phyloP scores from a whole-genome alignment of 441 rosid genomes.

The Populus hybrid region DNA sequence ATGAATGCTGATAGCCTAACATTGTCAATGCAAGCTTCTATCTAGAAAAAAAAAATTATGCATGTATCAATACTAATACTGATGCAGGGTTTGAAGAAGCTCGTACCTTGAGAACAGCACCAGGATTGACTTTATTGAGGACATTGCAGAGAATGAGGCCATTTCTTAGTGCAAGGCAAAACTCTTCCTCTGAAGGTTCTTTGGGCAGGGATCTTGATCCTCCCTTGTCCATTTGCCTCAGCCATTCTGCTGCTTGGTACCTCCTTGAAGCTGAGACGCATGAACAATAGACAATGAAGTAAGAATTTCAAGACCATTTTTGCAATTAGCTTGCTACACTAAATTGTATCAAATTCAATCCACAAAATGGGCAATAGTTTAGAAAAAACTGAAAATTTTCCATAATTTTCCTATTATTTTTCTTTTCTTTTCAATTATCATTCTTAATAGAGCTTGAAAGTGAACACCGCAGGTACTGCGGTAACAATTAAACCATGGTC shows the following conservation, averaged over 20 bases:
- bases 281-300: not conserved
- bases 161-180: slow-evolving; percentile 71
- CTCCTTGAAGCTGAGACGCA: slow-evolving; percentile 65
- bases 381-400: not conserved
- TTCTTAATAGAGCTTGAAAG: not conserved
- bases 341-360: not conserved
- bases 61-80: not conserved
- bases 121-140: slow-evolving; percentile 95
- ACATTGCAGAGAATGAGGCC: slow-evolving; percentile 98
- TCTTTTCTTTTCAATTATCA: not conserved
- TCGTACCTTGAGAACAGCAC: slow-evolving; percentile 79
- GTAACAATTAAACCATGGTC: not conserved
- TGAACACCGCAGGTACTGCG: not conserved
- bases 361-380: not conserved
- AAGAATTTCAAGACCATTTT: not conserved
- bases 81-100: not conserved
- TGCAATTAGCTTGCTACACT: not conserved
- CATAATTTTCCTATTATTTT: not conserved
- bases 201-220: slow-evolving; percentile 59
- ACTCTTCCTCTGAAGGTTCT: slow-evolving; percentile 78
- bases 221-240: slow-evolving; percentile 75
- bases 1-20: not conserved
- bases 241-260: slow-evolving; percentile 91
- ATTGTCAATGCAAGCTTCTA: not conserved
- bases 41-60: not conserved